Percentiles rank a stretch among this genome's conserved stretches.
Conservation (phyloP, 176 grass and related monocot genomes). For the Hyparrhenia diplandra region DNA sequence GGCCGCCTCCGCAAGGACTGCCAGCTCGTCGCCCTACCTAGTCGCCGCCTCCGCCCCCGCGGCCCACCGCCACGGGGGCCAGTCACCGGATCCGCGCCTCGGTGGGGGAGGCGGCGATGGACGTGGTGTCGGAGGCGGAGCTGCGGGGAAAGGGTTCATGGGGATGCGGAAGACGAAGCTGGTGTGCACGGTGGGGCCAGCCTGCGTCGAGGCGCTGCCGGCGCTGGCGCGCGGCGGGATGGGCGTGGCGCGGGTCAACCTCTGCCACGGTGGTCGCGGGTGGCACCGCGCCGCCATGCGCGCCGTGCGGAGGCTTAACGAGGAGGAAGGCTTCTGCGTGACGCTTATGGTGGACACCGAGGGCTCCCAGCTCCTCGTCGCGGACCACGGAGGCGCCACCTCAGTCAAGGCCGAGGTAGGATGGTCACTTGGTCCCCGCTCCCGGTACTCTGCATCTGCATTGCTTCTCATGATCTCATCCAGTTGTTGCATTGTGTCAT, state of each 20-base stretch:
- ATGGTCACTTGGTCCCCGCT: not conserved
- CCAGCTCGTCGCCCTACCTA: not conserved
- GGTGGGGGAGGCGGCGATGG: slow-evolving; percentile 28
- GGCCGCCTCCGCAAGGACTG: not conserved
- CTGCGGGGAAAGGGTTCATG: slow-evolving; percentile 67
- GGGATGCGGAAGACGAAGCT: slow-evolving; percentile 63
- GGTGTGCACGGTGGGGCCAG: slow-evolving; percentile 64
- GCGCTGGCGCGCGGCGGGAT: slow-evolving; percentile 62
- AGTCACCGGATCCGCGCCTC: slow-evolving; percentile 27
- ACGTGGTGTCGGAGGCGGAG: slow-evolving; percentile 67
- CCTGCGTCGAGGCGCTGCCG: slow-evolving; percentile 45
- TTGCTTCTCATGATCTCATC: not conserved
- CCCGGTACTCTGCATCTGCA: too few species aligned
- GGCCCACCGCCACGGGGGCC: not conserved
- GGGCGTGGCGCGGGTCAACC: slow-evolving; percentile 66
- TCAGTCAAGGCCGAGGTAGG: slow-evolving; percentile 60
- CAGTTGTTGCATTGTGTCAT: not conserved
- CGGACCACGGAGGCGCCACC: slow-evolving; percentile 44
- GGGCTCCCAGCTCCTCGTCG: slow-evolving; percentile 59
- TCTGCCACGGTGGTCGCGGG: slow-evolving; percentile 55
- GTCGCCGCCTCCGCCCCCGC: not conserved
- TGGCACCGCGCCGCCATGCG: slow-evolving; percentile 54
- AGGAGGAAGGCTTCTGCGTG: slow-evolving; percentile 60
- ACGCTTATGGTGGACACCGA: slow-evolving; percentile 74
- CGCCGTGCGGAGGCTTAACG: slow-evolving; percentile 50